Base-by-base conservation (phyloP, 352 stramenopile genomes). In the Phytophthora fragariaefolia region DNA sequence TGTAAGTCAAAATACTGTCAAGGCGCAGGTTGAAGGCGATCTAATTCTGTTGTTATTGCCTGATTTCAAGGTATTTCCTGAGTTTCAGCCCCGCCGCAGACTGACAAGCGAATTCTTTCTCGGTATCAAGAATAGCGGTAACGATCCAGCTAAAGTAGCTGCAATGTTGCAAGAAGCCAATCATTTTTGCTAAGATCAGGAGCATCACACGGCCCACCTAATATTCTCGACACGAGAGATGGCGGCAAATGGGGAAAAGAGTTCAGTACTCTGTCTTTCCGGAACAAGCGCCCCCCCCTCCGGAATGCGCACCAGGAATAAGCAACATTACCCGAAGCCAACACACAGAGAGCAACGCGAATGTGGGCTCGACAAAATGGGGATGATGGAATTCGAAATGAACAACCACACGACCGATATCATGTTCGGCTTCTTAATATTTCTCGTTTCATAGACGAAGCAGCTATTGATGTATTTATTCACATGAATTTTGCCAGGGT, bases 11-110 rank as follows among this genome's bases (percentile, higher is more conserved):
- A 64, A 64, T 12, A 57, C 57, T 4, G 57, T 57, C 3, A n/a
- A 24, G 4, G 24, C 58, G 9, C 57, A 65, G 47, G 57, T 65
- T 6, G 57, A 65, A 57, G 36, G 57, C 3, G 58, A 66, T 17
- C 36, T 66, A 4, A 30, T 58, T 7, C 5, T 58, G 3, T 15
- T 38, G 2, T 36, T 66, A 10, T 7, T n/a, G 17, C 34, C 17
- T 4, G 6, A 43, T 5, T 64, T 64, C 18, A 34, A 10, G 10
- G 26, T 64, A 3, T 57, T 36, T 22, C 45, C 57, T 0, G 22
- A 57, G 2, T 64, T 64, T 40, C 57, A 64, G 7, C 27, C 47
- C 4, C 47, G 36, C 0, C 15, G 20, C 2, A 27, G 30, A 12
- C 43, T 63, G 18, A 59, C 23, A 0, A 34, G 46, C 23, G 36